These are phyloP conservation scores for Amphibolis antarctica DNA, from an alignment of 106 monocot species.

Conservation along the genomic window DNA sequence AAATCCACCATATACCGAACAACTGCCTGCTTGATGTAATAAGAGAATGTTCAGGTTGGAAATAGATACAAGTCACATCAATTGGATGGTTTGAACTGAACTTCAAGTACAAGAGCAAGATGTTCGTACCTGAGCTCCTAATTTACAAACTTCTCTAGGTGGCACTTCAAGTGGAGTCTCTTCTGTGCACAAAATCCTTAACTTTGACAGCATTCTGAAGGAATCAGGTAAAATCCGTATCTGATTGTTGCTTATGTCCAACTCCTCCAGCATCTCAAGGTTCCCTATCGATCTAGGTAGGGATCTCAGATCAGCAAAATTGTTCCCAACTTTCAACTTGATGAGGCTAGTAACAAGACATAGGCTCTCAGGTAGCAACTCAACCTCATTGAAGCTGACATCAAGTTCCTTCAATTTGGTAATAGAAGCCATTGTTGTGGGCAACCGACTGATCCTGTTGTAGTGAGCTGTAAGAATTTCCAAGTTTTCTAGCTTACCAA, in stretches of 20 bases:
- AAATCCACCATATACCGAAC: slow-evolving; percentile 89
- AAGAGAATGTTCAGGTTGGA: background rate
- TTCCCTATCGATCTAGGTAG: slow-evolving; percentile 81
- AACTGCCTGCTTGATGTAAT: slow-evolving; percentile 39
- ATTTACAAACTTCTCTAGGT: slow-evolving; percentile 61
- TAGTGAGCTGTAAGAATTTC: slow-evolving; percentile 75
- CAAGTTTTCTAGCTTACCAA: slow-evolving; percentile 67
- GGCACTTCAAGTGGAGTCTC: slow-evolving; percentile 89
- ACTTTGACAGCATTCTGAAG: slow-evolving; percentile 53
- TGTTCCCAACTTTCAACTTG: slow-evolving; percentile 60
- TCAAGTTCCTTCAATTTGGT: slow-evolving; percentile 61
- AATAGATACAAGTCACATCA: background rate
- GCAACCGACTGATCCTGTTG: slow-evolving; percentile 68
- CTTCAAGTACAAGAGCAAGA: background rate
- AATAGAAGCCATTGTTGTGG: slow-evolving; percentile 73
- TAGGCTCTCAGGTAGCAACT: slow-evolving; percentile 65
- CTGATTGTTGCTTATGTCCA: slow-evolving; percentile 93
- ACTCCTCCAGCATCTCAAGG: slow-evolving; percentile 82
- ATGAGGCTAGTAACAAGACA: slow-evolving; percentile 67
- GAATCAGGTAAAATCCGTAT: slow-evolving; percentile 67
- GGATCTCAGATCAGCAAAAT: slow-evolving; percentile 75
- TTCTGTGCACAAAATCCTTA: slow-evolving; percentile 57
- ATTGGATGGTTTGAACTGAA: background rate
- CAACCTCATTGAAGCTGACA: slow-evolving; percentile 87
- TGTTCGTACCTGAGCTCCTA: slow-evolving; percentile 72